Base-by-base conservation (phyloP, 306 rosid genomes). In the Herpetospermum pedunculosum region DNA sequence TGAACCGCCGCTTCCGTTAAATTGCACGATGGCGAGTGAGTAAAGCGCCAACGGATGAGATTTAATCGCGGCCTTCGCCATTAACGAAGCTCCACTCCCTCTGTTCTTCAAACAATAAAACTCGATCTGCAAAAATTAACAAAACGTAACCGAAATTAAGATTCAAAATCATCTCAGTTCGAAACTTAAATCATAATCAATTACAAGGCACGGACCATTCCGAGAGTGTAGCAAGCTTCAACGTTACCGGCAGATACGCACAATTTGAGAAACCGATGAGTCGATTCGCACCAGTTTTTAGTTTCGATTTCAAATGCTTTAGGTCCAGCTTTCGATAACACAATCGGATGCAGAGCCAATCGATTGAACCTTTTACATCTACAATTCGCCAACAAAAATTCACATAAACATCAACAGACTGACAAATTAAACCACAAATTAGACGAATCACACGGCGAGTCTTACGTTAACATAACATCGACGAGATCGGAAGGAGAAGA, bases 1-100 rank as follows among this genome's bases (percentile, higher is more conserved):
- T 0, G 86, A 65, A 0, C 89, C 90, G 1, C 98, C 98, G 72
- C 98, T 93, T 1, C 98, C 98, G 87, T 93, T 93, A 75, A 93
- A 91, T 81, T 91, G 98, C 70, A 93, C 87, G 35, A 93, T 93
- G 11, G 97, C 86, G 16, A 93, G 84, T 26, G 98, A 89, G 86
- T 94, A 89, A 15, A 94, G 73, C 38, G 98, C 89, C 74, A 81
- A 84, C 80, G 92, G 87, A 87, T 91, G 91, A 2, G 70, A 38
- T 70, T 73, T 87, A 74, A 86, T 76, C 8, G 97, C 97, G 10
- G 98, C 96, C 79, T 86, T 88, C 18, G 97, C 96, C 85, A 94
- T 82, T 0, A 94, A 72, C 5, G 89, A 83, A 1, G 88, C 85
- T 0, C 98, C 98, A 48, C 80, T 79, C 8, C 78, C 83, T 76